A percentile compares a stretch with the other conserved stretches of the same genome.
These are phyloP conservation scores for Starmerella tilneyi DNA, from an alignment of 805 yeast species.

Conservation along the genomic window DNA sequence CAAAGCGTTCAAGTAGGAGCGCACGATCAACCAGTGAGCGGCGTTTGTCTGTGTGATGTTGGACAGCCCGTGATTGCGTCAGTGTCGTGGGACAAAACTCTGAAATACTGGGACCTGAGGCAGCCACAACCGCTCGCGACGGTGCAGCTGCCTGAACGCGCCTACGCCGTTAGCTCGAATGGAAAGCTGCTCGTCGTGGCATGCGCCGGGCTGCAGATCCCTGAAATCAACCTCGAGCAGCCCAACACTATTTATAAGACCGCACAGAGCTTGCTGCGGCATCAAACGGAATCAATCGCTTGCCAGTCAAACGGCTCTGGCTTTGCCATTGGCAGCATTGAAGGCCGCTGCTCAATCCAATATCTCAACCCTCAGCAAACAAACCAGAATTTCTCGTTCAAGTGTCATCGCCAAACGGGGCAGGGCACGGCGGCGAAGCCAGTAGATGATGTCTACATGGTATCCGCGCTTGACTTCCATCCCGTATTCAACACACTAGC, in stretches of 20 bases:
- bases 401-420: conserved; percentile 72
- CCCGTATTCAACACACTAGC: conserved; percentile 84
- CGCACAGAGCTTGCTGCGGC: conserved; percentile 66
- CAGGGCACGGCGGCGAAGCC: conserved; percentile 39
- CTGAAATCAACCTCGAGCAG: conserved; percentile 59
- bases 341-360: conserved; percentile 91
- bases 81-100: conserved; percentile 94
- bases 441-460: conserved; percentile 63
- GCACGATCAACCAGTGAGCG: conserved; percentile 71
- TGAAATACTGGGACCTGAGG: conserved; percentile 91
- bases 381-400: conserved; percentile 66
- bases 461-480: conserved; percentile 74
- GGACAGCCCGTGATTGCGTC: conserved; percentile 68
- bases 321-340: conserved; percentile 83
- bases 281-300: conserved; percentile 72
- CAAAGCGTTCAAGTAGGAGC: conserved; percentile 76
- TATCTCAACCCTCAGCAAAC: conserved; percentile 70
- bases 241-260: conserved; percentile 76
- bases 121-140: conserved; percentile 69
- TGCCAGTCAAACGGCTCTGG: conserved; percentile 92
- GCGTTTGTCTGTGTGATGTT: conserved; percentile 68
- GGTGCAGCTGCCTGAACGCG: conserved; percentile 77
- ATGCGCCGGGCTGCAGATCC: conserved; percentile 79
- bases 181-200: conserved; percentile 83
- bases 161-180: conserved; percentile 75